Percentiles rank a stretch among this genome's conserved stretches.
These are phyloP conservation scores for Lentinula lateritia DNA, from an alignment of 768 basidiomycete genomes.

Conservation along the genomic window DNA sequence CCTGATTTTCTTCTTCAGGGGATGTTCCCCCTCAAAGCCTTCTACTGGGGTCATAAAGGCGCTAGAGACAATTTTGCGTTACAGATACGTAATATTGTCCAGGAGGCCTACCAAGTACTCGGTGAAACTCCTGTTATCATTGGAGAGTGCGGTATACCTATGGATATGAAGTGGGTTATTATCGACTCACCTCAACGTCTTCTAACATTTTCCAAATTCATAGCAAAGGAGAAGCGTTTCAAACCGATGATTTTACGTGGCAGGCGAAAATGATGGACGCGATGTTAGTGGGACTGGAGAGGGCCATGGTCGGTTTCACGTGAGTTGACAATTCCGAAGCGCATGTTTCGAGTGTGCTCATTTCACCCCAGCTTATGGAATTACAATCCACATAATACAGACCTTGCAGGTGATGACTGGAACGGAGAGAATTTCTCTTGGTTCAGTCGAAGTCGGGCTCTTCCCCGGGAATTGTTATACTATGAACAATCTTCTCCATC, in stretches of 20 bases:
- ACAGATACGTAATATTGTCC: conserved; percentile 77
- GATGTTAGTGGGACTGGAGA: conserved; percentile 78
- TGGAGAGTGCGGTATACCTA: conserved; percentile 92
- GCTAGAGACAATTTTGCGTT: conserved; percentile 76
- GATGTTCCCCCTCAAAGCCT: conserved; percentile 71
- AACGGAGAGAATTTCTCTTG: conserved; percentile 97
- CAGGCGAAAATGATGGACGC: conserved; percentile 95
- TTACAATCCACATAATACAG: conserved; percentile 86
- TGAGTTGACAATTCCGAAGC: conserved; percentile 32
- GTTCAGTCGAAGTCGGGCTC: conserved; percentile 65
- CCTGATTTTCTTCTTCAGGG: conserved; percentile 44
- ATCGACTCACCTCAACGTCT: neutral
- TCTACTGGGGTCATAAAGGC: conserved; percentile 86
- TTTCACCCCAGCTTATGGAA: conserved; percentile 58
- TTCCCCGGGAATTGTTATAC: conserved; percentile 49
- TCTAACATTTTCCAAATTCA: neutral
- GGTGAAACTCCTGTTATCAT: conserved; percentile 83
- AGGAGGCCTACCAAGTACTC: conserved; percentile 59
- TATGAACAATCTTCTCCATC: conserved; percentile 59
- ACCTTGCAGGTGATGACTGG: conserved; percentile 80
- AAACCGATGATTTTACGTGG: conserved; percentile 69
- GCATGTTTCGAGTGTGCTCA: neutral
- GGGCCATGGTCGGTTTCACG: conserved; percentile 79
- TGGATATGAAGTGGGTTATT: conserved; percentile 87
- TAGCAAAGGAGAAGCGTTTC: conserved; percentile 70